Percentiles rank a stretch among this genome's conserved stretches.
Conservation (phyloP, 768 basidiomycete species). For the Mrakia blollopis region DNA sequence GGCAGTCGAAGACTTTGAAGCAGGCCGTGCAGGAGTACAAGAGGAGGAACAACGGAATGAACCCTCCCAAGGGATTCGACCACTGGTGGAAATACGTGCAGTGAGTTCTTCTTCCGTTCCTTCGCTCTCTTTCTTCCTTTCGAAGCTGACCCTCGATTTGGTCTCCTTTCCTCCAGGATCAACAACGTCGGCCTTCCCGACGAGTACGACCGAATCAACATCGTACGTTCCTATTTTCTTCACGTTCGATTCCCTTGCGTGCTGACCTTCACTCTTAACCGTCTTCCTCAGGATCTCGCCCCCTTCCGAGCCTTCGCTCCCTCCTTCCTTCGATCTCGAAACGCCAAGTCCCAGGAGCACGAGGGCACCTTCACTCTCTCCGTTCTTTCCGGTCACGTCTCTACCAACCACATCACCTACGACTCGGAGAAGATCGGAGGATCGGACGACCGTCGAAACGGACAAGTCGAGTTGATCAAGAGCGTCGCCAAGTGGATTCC, state of each 20-base stretch:
- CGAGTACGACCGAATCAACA: conserved; percentile 40
- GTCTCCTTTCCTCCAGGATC: conserved; percentile 32
- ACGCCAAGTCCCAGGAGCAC: background rate
- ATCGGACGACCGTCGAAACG: conserved; percentile 35
- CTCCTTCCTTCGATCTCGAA: conserved; percentile 10
- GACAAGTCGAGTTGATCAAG: conserved; percentile 35
- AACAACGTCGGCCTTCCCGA: conserved; percentile 38
- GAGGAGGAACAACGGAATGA: conserved; percentile 34
- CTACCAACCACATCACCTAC: conserved; percentile 12
- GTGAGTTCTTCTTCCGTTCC: conserved; percentile 32
- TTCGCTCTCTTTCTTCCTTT: background rate
- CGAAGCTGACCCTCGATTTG: too few species aligned
- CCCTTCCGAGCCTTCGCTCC: conserved; percentile 35
- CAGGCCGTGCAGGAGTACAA: conserved; percentile 40
- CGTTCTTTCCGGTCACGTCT: background rate
- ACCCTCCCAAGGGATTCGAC: conserved; percentile 41
- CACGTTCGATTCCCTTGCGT: background rate
- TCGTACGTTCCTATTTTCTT: conserved; percentile 11
- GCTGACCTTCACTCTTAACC: background rate
- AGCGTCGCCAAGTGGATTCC: conserved; percentile 25
- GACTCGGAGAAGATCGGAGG: conserved; percentile 33
- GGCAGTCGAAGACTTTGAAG: conserved; percentile 38
- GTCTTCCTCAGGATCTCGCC: conserved; percentile 31
- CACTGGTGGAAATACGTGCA: conserved; percentile 41
- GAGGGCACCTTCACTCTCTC: conserved; percentile 27